Evolutionary conservation across 78 protist species (phyloP).

Genomic region (slime mould (Dictyostelium discoideum)): dicty_2.7 NC_007091.3:4886501-4887000

Average conservation of each 20-base stretch:
- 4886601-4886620: background rate
- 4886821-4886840: background rate
- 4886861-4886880: background rate
- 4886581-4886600: background rate
- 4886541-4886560: background rate
- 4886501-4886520: background rate
- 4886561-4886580: background rate
- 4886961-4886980: conserved; percentile 1
- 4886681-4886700: background rate
- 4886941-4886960: conserved; percentile 15
- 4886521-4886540: background rate
- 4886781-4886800: conserved; percentile 30
- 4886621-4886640: background rate
- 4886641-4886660: background rate
- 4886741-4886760: conserved; percentile 1
- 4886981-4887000: background rate
- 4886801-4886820: conserved; percentile 12
- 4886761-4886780: background rate
- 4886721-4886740: background rate
- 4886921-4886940: background rate
- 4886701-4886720: background rate
- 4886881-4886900: conserved; percentile 15
- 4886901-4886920: conserved; percentile 21
- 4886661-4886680: background rate
- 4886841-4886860: background rate